These are phyloP conservation scores for Mortierella sp. DNA, from an alignment of 371 early-diverging fungal species.

Conservation along the genomic window DNA sequence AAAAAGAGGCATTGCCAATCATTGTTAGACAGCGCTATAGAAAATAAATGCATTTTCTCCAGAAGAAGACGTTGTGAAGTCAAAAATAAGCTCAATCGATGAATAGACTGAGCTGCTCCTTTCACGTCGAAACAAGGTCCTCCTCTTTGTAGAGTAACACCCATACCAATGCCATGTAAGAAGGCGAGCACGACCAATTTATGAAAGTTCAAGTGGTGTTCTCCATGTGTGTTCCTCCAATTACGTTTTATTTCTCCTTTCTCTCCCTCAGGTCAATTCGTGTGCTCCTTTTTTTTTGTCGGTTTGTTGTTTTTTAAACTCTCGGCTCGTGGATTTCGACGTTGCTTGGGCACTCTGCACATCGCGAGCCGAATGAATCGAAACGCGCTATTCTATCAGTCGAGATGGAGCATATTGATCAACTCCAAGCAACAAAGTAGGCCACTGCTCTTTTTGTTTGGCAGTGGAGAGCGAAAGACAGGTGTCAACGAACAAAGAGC, in stretches of 20 bases:
- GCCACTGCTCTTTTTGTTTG: background rate
- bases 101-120: background rate
- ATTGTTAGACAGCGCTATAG: background rate
- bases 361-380: constrained; percentile 9
- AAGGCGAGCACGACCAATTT: background rate
- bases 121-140: background rate
- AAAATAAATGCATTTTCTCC: background rate
- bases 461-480: background rate
- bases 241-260: background rate
- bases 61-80: background rate
- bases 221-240: background rate
- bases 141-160: background rate
- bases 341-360: background rate
- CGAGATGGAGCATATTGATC: background rate
- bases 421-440: background rate
- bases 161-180: background rate
- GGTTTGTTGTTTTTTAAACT: constrained; percentile 5
- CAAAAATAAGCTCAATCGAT: constrained; percentile 5
- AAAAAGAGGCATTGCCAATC: background rate
- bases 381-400: background rate
- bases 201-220: background rate
- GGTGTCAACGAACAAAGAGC: background rate
- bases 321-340: constrained; percentile 1
- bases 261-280: background rate
- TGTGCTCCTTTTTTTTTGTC: background rate